These are phyloP conservation scores for Penicillium sp. DNA, from an alignment of 2,329 filamentous ascomycete genomes.

Conservation along the genomic window DNA sequence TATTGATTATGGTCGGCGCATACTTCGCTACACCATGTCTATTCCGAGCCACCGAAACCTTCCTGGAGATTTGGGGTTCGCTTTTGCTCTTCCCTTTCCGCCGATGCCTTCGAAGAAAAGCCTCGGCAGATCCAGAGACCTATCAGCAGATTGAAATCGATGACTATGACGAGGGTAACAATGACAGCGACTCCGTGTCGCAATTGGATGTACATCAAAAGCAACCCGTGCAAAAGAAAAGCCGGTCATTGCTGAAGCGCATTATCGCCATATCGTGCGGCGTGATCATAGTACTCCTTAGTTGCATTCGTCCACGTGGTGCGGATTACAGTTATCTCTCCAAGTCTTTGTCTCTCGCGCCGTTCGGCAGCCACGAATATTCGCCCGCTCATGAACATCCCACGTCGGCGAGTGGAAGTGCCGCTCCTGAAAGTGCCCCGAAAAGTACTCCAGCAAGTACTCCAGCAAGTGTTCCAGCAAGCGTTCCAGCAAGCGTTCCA, in stretches of 20 bases:
- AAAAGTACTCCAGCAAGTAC: background rate
- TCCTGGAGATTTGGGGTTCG: conserved; percentile 15
- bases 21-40: conserved; percentile 18
- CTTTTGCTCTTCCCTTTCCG: conserved; percentile 1
- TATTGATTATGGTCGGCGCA: conserved; percentile 6
- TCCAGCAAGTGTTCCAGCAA: background rate
- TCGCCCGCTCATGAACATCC: background rate
- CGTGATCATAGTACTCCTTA: conserved; percentile 12
- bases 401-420: background rate
- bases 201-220: background rate
- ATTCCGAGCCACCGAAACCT: conserved; percentile 6
- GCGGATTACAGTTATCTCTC: conserved; percentile 20
- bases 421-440: background rate
- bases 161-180: conserved; percentile 18
- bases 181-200: conserved; percentile 14
- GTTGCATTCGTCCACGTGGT: conserved; percentile 16
- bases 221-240: background rate
- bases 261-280: conserved; percentile 7
- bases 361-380: conserved; percentile 14
- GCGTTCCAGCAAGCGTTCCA: background rate
- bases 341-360: conserved; percentile 18
- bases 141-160: conserved; percentile 21
- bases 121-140: conserved; percentile 14
- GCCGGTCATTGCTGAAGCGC: conserved; percentile 2
- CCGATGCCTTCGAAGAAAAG: background rate